Evolutionary conservation across 202 grass and related monocot genomes (phyloP).

Genomic region (Bolboschoenoplectus hybrid): DNA sequence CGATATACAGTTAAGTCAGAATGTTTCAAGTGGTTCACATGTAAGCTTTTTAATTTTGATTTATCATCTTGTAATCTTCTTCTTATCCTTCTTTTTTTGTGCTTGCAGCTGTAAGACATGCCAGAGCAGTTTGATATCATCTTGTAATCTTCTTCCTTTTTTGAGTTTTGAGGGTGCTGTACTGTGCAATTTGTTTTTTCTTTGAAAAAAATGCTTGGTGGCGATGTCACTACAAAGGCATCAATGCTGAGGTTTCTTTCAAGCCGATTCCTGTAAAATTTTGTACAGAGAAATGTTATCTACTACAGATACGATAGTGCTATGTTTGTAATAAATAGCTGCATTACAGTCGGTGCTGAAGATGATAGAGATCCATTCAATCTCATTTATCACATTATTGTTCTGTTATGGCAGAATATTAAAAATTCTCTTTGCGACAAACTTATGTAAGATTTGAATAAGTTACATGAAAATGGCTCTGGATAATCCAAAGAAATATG

Average conservation of each 20-base stretch:
- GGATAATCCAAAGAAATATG: background rate
- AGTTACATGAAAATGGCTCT: background rate
- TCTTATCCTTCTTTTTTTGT: background rate
- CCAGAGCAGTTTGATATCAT: background rate
- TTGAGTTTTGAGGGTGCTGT: slow-evolving; percentile 4
- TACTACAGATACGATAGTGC: background rate
- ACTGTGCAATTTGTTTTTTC: background rate
- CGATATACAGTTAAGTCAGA: background rate
- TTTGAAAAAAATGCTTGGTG: background rate
- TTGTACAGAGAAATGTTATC: slow-evolving; percentile 17
- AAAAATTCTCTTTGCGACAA: background rate
- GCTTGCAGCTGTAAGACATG: background rate
- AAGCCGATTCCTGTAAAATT: slow-evolving; percentile 20
- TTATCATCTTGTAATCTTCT: background rate
- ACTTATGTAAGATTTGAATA: background rate
- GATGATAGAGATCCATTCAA: background rate
- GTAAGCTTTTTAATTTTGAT: background rate
- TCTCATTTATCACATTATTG: background rate
- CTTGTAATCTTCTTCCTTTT: background rate
- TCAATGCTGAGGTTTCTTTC: background rate
- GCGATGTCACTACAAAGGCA: background rate
- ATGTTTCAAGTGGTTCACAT: background rate
- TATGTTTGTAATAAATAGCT: slow-evolving; percentile 28
- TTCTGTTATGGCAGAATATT: background rate
- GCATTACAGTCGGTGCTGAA: background rate